A percentile compares a stretch with the other conserved stretches of the same genome.
These are phyloP conservation scores for Ganoderma resinaceum DNA, from an alignment of 1,284 basidiomycete genomes.

Conservation along the genomic window DNA sequence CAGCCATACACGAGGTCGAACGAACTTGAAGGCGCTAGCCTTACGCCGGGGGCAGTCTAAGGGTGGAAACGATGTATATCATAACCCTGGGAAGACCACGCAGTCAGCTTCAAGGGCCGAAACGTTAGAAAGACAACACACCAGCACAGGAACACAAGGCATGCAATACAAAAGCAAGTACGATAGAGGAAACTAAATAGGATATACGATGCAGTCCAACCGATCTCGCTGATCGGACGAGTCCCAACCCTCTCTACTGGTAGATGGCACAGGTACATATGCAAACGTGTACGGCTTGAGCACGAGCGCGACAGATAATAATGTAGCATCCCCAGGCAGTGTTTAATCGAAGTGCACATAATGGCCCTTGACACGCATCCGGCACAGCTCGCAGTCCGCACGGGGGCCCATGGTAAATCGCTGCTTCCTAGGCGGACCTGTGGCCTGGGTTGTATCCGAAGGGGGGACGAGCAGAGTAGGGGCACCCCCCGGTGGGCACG, in stretches of 20 bases:
- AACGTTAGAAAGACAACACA: not conserved
- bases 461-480: conserved; percentile 9
- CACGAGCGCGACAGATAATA: not conserved
- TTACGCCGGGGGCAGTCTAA: not conserved
- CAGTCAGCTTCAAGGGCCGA: not conserved
- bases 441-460: not conserved
- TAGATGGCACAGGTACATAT: not conserved
- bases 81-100: not conserved
- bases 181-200: not conserved
- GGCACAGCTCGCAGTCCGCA: conserved; percentile 74
- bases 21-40: not conserved
- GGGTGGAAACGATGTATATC: not conserved
- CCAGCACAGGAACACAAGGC: not conserved
- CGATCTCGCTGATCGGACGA: not conserved
- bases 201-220: not conserved
- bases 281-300: not conserved
- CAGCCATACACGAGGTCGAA: too few species aligned
- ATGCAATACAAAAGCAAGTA: conserved; percentile 6
- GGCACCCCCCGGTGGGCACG: conserved; percentile 3
- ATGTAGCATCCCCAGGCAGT: not conserved
- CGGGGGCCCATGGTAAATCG: conserved; percentile 78
- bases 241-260: not conserved
- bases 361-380: conserved; percentile 71
- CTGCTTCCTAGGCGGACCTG: conserved; percentile 26
- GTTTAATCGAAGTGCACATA: conserved; percentile 69